Evolutionary conservation across 2,329 filamentous ascomycete species (phyloP), one percentile per base, ranked within the genome.

Genomic region (Nemania diffusa): DNA sequence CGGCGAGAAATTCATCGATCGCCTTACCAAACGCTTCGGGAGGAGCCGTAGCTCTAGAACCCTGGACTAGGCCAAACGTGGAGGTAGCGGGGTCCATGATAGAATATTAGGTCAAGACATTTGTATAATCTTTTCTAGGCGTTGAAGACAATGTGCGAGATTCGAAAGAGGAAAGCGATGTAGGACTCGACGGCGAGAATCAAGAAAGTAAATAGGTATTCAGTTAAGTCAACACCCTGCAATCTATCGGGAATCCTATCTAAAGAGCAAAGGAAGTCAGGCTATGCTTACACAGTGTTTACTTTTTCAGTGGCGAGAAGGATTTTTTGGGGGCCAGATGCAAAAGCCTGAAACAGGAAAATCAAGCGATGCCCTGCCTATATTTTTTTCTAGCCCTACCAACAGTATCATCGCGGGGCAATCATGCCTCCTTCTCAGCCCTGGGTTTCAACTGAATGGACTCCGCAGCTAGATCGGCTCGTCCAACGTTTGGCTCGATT

Each of bases 1-100:
- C 57, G 5, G 40, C 11, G 34, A 64, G 57, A 52, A 68, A 68
- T 29, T 65, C 51, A 15, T 61, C 56, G 6, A 68, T 62, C 26
- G 65, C 65, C 8, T 15, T 51, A 22, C 57, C 42, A 24, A 68
- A 62, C 22, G 57, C 46, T 5, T 11, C 26, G 11, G 44, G 29
- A 40, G 60, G 17, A 15, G 40, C 40, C 20, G 40, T 37, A 8
- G 29, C 22, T 13, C 20, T 40, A 29, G 51, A 13, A 20, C 51
- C 50, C 22, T 34, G 52, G 17, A 29, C 15, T 4, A 24, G 8
- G 51, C 22, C 37, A 15, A 57, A 15, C 5, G n/a, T 37, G 20
- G 51, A 27, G 27, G 22, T 26, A 26, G 17, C 22, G n/a, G 29
- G 15, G 22, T 62, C 60, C 60, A 62, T 62, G n/a, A 4, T 26